Percentiles rank a stretch among this genome's conserved stretches.
These are phyloP conservation scores for Casuarina equisetifolia DNA, from an alignment of 306 rosid genomes.

Conservation along the genomic window DNA sequence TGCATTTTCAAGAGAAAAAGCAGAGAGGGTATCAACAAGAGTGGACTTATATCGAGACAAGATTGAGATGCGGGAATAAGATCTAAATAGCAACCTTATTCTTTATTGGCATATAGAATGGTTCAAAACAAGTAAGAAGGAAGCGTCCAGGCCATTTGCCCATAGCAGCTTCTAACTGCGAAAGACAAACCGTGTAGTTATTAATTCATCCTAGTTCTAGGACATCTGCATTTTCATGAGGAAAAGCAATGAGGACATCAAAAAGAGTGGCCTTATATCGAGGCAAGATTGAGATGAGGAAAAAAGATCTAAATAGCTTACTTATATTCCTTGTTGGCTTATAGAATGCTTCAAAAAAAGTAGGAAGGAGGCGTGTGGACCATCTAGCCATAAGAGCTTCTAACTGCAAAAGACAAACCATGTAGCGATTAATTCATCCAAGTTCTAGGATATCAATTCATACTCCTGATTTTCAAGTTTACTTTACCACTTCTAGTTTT, in stretches of 20 bases:
- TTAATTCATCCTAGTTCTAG: too few relatives aligned
- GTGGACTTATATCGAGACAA: not conserved
- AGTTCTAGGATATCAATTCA: slow-evolving; percentile 11
- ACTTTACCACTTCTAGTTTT: not conserved
- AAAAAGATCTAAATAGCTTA: slow-evolving; percentile 20
- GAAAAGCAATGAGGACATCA: too few relatives aligned
- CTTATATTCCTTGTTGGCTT: slow-evolving; percentile 92
- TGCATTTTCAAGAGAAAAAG: slow-evolving; percentile 41
- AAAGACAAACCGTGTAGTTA: too few relatives aligned
- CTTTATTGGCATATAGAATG: too few relatives aligned
- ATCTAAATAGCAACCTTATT: too few relatives aligned
- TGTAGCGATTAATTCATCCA: not conserved
- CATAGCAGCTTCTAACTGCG: too few relatives aligned
- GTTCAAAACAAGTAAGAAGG: too few relatives aligned
- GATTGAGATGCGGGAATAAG: too few relatives aligned
- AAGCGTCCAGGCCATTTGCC: too few relatives aligned
- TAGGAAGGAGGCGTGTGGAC: slow-evolving; percentile 93
- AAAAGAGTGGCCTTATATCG: too few relatives aligned
- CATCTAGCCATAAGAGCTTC: slow-evolving; percentile 93
- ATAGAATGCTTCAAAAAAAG: slow-evolving; percentile 97
- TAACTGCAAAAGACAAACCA: slow-evolving; percentile 47
- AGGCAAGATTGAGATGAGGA: not conserved
- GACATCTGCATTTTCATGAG: too few relatives aligned
- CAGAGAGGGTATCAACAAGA: slow-evolving; percentile 23
- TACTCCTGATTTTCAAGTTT: not conserved